phyloP scores from a whole-genome alignment of 2,329 filamentous ascomycete genomes.

The Colletotrichum sp. region DNA sequence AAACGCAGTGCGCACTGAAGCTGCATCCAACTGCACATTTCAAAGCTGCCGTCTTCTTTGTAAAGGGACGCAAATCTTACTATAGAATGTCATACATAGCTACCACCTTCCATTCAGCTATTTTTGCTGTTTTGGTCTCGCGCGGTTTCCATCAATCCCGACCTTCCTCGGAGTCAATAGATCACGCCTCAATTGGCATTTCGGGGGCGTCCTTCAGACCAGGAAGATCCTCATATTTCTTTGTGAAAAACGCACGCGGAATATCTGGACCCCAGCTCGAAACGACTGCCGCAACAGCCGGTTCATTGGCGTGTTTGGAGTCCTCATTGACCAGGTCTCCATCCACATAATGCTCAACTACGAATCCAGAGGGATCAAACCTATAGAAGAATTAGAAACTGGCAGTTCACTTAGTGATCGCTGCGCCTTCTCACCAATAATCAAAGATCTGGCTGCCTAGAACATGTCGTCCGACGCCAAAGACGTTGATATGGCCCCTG shows the following conservation, averaged over 20 bases:
- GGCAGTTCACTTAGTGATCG: background rate
- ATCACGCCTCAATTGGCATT: background rate
- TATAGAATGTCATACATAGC: background rate
- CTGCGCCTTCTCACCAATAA: background rate
- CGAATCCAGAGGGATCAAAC: background rate
- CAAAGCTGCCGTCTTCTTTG: background rate
- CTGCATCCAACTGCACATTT: background rate
- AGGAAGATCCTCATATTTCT: background rate
- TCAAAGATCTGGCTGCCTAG: background rate
- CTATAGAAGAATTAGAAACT: background rate
- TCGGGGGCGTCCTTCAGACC: background rate
- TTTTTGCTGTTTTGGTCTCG: background rate
- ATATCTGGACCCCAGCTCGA: background rate
- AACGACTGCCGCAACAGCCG: background rate
- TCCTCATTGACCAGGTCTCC: background rate
- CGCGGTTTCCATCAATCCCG: background rate
- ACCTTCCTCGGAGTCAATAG: background rate
- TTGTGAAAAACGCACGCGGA: background rate
- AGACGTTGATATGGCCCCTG: background rate
- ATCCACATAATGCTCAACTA: background rate
- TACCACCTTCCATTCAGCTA: background rate
- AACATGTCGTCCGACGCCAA: background rate
- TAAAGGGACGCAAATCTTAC: background rate
- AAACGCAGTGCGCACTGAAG: background rate
- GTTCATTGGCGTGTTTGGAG: background rate